Evolutionary conservation across 495 filamentous ascomycete genomes (phyloP), one percentile per base, ranked within the genome.

Genomic region (Xylaria grammica): DNA sequence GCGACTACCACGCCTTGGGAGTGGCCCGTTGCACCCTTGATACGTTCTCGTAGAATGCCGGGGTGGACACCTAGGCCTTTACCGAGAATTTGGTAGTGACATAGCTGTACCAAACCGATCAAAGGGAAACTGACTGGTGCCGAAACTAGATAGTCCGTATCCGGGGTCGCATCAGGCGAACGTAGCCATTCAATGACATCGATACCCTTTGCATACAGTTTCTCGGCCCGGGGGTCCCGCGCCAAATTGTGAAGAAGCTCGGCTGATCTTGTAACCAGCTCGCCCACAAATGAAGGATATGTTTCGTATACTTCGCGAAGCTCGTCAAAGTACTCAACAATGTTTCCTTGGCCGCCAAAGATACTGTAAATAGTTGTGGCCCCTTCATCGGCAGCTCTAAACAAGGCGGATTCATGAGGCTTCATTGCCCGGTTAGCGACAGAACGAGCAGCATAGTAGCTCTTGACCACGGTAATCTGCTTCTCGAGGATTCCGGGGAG

Each of bases 281-380:
- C 90, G 61, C 93, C 91, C 4, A 98, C 87, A 58, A 98, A 92
- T 2, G 91, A 90, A 1, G 91, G 89, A 76, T 99, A 99, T 15
- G 92, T 96, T 50, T 83, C 86, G 81, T 94, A 96, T 34, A 98
- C 83, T 75, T 94, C 90, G 40, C 94, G 88, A 44, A 99, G 85
- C 78, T 99, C 96, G 60, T 97, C 94, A 73, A 98, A 99, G 78
- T 98, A 99, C 76, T 98, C 96, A 75, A 98, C 93, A 63, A 98
- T 97, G 75, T 98, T 99, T 58, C 96, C 96, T 74, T 99, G 96
- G n/a, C 96, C 96, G 49, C 96, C 96, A 66, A 97, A 97, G 62
- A 99, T 91, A 53, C 87, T 91, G 81, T 96, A 98, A 45, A 98
- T 82, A 60, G 81, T 86, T 7, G 92, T 94, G 36, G 84, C 83